Conservation (phyloP, 805 yeast species). For the Dipodascus geniculatus region DNA sequence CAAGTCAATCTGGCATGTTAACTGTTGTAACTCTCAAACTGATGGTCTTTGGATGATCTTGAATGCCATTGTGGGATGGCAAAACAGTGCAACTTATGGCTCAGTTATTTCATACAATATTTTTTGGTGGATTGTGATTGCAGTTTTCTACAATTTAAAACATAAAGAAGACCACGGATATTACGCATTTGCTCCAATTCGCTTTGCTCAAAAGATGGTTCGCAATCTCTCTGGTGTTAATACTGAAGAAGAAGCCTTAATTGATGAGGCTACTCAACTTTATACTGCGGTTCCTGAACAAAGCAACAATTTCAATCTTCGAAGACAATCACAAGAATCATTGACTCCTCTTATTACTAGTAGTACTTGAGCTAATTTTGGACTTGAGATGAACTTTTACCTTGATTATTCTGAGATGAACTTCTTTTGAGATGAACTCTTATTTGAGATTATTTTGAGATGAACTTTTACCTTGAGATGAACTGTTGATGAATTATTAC, state of each 20-base stretch:
- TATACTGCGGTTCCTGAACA: background rate
- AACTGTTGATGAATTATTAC: too few relatives aligned
- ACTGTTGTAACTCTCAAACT: slow-evolving; percentile 86
- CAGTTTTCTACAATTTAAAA: slow-evolving; percentile 34
- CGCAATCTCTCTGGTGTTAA: background rate
- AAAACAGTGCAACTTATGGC: slow-evolving; percentile 85
- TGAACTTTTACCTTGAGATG: too few relatives aligned
- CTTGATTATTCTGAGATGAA: too few relatives aligned
- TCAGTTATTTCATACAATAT: slow-evolving; percentile 61
- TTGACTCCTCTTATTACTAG: background rate
- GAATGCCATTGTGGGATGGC: slow-evolving; percentile 89
- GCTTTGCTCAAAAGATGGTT: background rate
- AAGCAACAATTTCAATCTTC: background rate
- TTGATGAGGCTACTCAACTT: background rate
- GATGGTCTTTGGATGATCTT: slow-evolving; percentile 89
- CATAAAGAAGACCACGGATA: slow-evolving; percentile 47
- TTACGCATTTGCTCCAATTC: slow-evolving; percentile 23
- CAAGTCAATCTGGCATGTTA: slow-evolving; percentile 83
- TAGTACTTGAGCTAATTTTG: background rate
- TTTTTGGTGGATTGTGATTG: slow-evolving; percentile 50
- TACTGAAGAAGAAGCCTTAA: background rate
- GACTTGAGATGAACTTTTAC: too few relatives aligned
- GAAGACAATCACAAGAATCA: background rate
- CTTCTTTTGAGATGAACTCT: too few relatives aligned
- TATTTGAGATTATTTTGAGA: too few relatives aligned